Evolutionary conservation across 139 green algal species (phyloP).

Genomic region (Tetradesmus lagerheimii): DNA sequence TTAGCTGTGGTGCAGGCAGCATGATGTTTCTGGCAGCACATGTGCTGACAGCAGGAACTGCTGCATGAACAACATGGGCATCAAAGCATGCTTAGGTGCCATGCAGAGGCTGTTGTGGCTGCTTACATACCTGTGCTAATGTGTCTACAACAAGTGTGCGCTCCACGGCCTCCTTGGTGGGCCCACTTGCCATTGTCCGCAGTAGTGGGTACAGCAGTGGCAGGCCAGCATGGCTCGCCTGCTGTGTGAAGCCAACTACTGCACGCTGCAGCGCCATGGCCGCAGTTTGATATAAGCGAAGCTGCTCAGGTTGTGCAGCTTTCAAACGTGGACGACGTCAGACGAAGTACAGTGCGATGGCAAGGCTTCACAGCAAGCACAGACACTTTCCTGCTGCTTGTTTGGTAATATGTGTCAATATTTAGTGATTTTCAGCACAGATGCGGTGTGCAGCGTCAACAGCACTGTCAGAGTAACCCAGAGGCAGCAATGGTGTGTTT

Average conservation of each 20-base stretch:
- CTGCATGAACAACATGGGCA: neutral
- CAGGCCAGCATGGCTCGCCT: neutral
- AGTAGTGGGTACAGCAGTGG: neutral
- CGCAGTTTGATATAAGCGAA: neutral
- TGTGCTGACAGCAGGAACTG: neutral
- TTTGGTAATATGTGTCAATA: no score
- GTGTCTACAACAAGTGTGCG: conserved; percentile 31
- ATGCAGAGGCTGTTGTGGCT: neutral
- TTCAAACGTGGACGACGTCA: neutral
- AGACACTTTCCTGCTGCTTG: neutral
- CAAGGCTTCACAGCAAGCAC: neutral
- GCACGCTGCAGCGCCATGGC: neutral
- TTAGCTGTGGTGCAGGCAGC: neutral
- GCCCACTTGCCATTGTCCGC: conserved; percentile 6
- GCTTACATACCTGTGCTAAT: conserved; percentile 22
- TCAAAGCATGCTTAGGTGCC: neutral
- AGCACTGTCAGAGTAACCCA: neutral
- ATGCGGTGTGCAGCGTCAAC: neutral
- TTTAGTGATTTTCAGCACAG: no score
- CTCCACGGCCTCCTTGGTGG: conserved; percentile 40
- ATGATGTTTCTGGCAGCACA: neutral
- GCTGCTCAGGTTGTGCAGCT: neutral
- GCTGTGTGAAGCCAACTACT: neutral
- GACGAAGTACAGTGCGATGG: neutral
- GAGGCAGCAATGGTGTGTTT: no score